These are phyloP conservation scores for Pseudogymnoascus sp. DNA, from an alignment of 2,329 filamentous ascomycete genomes.

Conservation along the genomic window DNA sequence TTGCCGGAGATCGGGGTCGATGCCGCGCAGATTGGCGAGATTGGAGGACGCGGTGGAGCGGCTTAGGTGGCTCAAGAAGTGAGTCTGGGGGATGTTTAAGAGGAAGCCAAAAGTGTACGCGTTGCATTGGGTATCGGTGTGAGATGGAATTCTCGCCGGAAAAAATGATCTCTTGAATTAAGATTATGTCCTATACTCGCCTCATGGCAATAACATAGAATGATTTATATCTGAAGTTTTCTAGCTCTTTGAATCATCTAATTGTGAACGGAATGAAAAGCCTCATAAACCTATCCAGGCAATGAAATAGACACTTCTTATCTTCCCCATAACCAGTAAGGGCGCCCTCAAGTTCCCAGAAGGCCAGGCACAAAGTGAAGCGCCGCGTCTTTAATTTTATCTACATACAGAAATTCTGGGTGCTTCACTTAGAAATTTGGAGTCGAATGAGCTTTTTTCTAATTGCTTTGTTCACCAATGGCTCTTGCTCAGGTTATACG, in stretches of 20 bases:
- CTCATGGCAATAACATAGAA: neutral
- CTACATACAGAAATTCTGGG: neutral
- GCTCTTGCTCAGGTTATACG: neutral
- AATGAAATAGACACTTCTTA: neutral
- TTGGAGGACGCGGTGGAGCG: constrained; percentile 14
- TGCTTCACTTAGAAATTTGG: neutral
- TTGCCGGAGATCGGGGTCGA: constrained; percentile 12
- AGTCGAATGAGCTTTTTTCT: neutral
- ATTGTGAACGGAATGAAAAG: neutral
- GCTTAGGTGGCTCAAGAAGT: neutral
- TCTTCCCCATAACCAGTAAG: neutral
- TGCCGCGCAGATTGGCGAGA: constrained; percentile 9
- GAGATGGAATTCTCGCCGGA: neutral
- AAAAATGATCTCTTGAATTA: constrained; percentile 6
- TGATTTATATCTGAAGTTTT: neutral
- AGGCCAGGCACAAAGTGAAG: neutral
- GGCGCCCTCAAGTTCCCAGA: neutral
- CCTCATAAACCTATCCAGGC: neutral
- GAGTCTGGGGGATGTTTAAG: constrained; percentile 22
- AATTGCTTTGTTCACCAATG: neutral
- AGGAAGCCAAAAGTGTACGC: neutral
- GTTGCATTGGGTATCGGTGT: constrained; percentile 2
- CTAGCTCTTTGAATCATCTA: neutral
- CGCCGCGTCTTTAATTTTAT: neutral
- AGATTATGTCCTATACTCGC: neutral